Percentiles rank a stretch among this genome's conserved stretches.
Conservation (phyloP, 441 rosid genomes). For the Jatropha podagrica region DNA sequence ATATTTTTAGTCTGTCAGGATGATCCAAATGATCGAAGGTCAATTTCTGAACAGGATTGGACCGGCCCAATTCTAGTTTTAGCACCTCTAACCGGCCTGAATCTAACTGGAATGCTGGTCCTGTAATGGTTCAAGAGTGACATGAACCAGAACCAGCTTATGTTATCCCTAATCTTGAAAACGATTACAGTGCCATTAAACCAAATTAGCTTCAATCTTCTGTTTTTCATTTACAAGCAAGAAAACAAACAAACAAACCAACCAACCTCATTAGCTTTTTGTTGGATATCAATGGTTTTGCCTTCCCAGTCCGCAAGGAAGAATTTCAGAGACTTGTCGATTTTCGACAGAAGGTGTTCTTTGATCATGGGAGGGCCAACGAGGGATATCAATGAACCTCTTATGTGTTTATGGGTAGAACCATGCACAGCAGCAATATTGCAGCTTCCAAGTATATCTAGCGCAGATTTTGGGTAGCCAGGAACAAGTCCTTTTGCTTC, state of each 20-base stretch:
- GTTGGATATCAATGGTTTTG: slow-evolving; percentile 59
- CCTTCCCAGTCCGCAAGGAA: slow-evolving; percentile 55
- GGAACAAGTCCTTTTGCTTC: slow-evolving; percentile 85
- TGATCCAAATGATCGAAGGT: too few relatives aligned
- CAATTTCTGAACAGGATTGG: too few relatives aligned
- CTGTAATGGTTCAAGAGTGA: too few relatives aligned
- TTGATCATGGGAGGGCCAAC: slow-evolving; percentile 63
- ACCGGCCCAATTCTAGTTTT: too few relatives aligned
- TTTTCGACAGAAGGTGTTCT: slow-evolving; percentile 56
- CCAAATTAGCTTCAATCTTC: background rate
- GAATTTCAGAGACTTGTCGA: slow-evolving; percentile 56
- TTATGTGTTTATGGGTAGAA: slow-evolving; percentile 56
- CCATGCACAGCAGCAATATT: slow-evolving; percentile 86
- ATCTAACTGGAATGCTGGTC: too few relatives aligned
- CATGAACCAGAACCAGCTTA: too few relatives aligned
- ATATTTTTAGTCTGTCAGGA: too few relatives aligned
- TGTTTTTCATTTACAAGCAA: background rate
- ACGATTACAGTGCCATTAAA: too few relatives aligned
- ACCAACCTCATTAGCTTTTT: slow-evolving; percentile 65
- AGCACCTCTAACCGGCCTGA: too few relatives aligned
- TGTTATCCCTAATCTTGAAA: too few relatives aligned
- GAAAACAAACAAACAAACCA: too few relatives aligned
- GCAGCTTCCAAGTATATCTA: slow-evolving; percentile 68
- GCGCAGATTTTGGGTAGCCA: slow-evolving; percentile 83
- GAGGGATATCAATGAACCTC: slow-evolving; percentile 66